Conservation (phyloP, 768 basidiomycete genomes). For the Asterophora lycoperdoides region DNA sequence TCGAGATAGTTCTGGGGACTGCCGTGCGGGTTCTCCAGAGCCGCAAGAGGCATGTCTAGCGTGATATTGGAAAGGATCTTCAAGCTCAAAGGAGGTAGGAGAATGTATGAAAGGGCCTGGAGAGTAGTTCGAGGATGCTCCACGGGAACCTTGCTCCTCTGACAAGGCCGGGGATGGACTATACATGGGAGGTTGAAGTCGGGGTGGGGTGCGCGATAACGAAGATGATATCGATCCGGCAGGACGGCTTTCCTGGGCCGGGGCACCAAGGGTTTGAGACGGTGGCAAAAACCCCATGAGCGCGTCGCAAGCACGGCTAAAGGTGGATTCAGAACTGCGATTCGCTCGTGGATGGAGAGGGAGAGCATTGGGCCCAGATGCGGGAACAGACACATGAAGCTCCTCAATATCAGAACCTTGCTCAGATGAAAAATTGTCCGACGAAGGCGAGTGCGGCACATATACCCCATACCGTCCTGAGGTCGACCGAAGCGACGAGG, state of each 20-base stretch:
- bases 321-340: slow-evolving; percentile 6
- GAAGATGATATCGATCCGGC: not conserved
- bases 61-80: not conserved
- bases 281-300: slow-evolving; percentile 31
- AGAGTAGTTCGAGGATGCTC: not conserved
- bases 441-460: slow-evolving; percentile 41
- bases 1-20: slow-evolving; percentile 22
- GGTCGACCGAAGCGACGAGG: slow-evolving; percentile 20
- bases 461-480: slow-evolving; percentile 66
- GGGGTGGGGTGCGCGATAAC: not conserved
- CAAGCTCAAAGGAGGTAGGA: slow-evolving; percentile 1
- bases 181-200: slow-evolving; percentile 10
- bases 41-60: not conserved
- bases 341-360: slow-evolving; percentile 18
- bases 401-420: slow-evolving; percentile 57
- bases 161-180: slow-evolving; percentile 11
- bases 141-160: not conserved
- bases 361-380: slow-evolving; percentile 20
- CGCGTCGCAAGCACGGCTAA: slow-evolving; percentile 28
- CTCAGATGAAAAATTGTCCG: slow-evolving; percentile 33
- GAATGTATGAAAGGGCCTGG: slow-evolving; percentile 1
- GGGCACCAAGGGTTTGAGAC: slow-evolving; percentile 11
- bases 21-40: slow-evolving; percentile 1
- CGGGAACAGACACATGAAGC: slow-evolving; percentile 28
- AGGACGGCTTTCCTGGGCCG: slow-evolving; percentile 1